Conservation (phyloP, 345 rosid species). For the Rhizophora apiculata region DNA sequence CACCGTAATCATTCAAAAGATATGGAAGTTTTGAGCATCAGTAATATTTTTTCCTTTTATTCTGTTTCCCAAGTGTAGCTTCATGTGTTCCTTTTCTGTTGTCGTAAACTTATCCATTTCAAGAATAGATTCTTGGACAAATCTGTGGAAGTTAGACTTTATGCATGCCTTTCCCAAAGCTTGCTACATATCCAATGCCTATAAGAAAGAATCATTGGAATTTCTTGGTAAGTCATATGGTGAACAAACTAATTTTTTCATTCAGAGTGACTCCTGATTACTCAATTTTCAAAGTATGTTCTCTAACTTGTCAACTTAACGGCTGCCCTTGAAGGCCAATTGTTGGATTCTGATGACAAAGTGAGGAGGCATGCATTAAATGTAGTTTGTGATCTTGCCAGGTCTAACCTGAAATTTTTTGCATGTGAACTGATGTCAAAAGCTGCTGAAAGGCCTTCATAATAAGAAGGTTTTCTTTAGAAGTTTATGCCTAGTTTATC, state of each 20-base stretch:
- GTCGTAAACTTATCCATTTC: constrained; percentile 21
- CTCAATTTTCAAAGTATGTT: neutral
- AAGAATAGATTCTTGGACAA: constrained; percentile 85
- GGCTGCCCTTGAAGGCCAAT: constrained; percentile 74
- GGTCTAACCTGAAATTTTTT: constrained; percentile 45
- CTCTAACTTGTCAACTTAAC: constrained; percentile 24
- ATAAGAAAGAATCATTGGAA: constrained; percentile 51
- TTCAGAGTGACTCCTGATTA: constrained; percentile 20
- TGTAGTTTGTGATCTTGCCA: constrained; percentile 75
- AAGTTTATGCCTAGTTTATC: constrained; percentile 5
- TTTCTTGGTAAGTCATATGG: constrained; percentile 53
- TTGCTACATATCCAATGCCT: constrained; percentile 60
- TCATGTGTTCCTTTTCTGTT: neutral
- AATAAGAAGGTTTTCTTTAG: constrained; percentile 72
- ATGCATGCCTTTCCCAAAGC: constrained; percentile 67
- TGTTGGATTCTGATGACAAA: constrained; percentile 79
- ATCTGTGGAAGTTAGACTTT: constrained; percentile 81
- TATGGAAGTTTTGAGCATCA: neutral
- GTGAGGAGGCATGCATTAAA: constrained; percentile 75
- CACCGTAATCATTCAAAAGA: neutral
- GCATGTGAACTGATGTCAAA: constrained; percentile 54
- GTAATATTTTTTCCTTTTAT: too few species aligned
- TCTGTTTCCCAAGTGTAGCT: too few species aligned
- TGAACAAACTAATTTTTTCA: constrained; percentile 8
- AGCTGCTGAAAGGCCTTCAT: constrained; percentile 76